Evolutionary conservation across 1,284 basidiomycete genomes (phyloP), one percentile per base, ranked within the genome.

Genomic region (Trametes versicolor): DNA sequence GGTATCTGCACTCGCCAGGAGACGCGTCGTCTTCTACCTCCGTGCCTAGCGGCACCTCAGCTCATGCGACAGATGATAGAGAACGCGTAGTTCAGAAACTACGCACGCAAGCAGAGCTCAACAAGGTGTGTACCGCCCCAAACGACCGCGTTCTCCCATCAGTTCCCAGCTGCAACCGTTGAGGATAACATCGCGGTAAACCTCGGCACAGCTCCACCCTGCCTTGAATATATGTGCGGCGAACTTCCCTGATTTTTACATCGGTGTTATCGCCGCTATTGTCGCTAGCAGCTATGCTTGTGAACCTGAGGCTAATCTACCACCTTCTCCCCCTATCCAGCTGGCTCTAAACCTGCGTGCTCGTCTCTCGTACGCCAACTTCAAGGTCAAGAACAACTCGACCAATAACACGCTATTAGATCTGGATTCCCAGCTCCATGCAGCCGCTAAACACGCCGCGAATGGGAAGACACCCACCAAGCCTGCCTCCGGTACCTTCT

Each of bases 321-420:
- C 10, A 23, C 23, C 25, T 13, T 29, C 25, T 19, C 17, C 59
- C 58, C 48, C 63, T 65, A 63, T 71, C 60, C 73, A 94, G 92
- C 86, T 94, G 48, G 91, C 92, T 73, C 89, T 90, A 75, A 87
- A 85, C 62, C 83, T 93, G 59, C 87, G 92, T 68, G 84, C 91
- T 70, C 88, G 91, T 67, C 85, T 94, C 55, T 85, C 90, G 0
- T 92, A 93, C 77, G 92, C 92, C 37, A 89, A 89, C 2, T 93
- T 89, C 84, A 94, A 94, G 80, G 91, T 92, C 8, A 84, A 83
- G 32, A 85, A 91, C 74, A 91, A 92, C 73, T 78, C 92, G 58
- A 79, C 87, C 10, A 85, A 88, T 64, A 80, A 87, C 58, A 82
- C 88, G 51, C 80, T 93, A 37, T 83, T 83, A 70, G 90, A 92